Percentiles rank a stretch among this genome's conserved stretches.
phyloP scores from a whole-genome alignment of 1,284 basidiomycete species.

The Cryptococcus sp. region DNA sequence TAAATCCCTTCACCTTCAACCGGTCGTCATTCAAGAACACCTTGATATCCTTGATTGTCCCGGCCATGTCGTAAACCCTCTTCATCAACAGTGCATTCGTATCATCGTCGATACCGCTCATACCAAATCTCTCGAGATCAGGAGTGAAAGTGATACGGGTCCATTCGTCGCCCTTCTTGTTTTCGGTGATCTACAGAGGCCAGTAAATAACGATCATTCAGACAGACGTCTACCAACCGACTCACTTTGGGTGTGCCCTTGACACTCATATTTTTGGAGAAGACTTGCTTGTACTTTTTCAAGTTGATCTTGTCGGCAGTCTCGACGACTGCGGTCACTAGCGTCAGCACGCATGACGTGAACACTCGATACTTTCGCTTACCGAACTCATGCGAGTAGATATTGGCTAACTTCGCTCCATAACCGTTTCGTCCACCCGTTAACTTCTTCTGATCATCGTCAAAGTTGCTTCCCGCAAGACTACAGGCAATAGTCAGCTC shows the following conservation, averaged over 20 bases:
- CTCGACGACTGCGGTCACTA: conserved; percentile 65
- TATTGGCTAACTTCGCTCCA: conserved; percentile 97
- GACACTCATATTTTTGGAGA: conserved; percentile 89
- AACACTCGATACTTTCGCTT: conserved; percentile 15
- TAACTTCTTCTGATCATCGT: conserved; percentile 98
- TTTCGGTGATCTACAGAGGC: conserved; percentile 72
- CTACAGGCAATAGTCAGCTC: conserved; percentile 21
- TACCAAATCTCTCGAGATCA: conserved; percentile 88
- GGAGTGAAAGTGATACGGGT: conserved; percentile 96
- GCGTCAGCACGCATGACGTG: neutral
- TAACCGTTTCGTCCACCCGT: conserved; percentile 99
- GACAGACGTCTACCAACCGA: neutral
- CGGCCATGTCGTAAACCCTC: conserved; percentile 97
- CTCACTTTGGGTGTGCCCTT: conserved; percentile 74
- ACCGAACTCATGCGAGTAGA: conserved; percentile 94
- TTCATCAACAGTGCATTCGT: conserved; percentile 87
- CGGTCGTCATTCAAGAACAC: conserved; percentile 91
- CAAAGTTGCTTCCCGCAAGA: conserved; percentile 95
- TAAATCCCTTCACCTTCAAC: conserved; percentile 93
- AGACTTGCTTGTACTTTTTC: conserved; percentile 95
- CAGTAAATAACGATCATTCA: conserved; percentile 8
- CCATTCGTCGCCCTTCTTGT: conserved; percentile 81
- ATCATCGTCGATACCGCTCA: conserved; percentile 89
- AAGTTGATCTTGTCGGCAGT: conserved; percentile 85
- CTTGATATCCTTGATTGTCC: conserved; percentile 90